Conservation (phyloP, 345 rosid species). For the Chamaenerion angustifolium region DNA sequence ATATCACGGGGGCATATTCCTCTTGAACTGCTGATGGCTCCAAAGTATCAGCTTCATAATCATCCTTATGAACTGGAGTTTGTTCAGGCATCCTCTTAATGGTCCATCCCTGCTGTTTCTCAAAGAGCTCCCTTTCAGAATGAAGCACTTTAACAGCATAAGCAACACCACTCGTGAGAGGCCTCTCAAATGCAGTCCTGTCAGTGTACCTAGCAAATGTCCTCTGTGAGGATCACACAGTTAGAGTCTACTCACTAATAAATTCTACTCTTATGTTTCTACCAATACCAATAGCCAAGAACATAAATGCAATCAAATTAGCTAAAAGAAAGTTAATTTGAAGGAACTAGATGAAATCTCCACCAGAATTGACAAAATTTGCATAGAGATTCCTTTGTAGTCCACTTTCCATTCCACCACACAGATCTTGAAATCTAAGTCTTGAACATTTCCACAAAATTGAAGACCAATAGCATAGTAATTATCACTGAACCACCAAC, state of each 20-base stretch:
- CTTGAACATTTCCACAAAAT: no score
- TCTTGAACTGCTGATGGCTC: conserved; percentile 76
- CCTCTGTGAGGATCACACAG: conserved; percentile 20
- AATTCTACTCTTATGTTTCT: background rate
- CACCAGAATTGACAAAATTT: no score
- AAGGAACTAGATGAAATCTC: no score
- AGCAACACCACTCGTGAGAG: conserved; percentile 95
- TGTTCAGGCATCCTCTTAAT: conserved; percentile 78
- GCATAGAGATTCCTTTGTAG: no score
- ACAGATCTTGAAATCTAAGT: no score
- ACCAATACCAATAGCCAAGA: background rate
- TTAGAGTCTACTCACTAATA: background rate
- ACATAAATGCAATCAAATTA: background rate
- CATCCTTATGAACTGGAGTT: conserved; percentile 76
- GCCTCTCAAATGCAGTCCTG: conserved; percentile 95
- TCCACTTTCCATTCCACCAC: no score
- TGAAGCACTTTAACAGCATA: conserved; percentile 88
- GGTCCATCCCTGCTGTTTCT: conserved; percentile 89
- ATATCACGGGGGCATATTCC: conserved; percentile 97
- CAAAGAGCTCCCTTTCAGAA: conserved; percentile 81
- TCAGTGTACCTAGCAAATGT: conserved; percentile 91
- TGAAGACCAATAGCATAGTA: no score
- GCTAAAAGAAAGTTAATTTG: no score
- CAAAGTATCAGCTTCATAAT: conserved; percentile 33
- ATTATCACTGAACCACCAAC: no score